A percentile compares a stretch with the other conserved stretches of the same genome.
These are phyloP conservation scores for Aspergillus haitiensis DNA, from an alignment of 495 filamentous ascomycete species.

Conservation along the genomic window DNA sequence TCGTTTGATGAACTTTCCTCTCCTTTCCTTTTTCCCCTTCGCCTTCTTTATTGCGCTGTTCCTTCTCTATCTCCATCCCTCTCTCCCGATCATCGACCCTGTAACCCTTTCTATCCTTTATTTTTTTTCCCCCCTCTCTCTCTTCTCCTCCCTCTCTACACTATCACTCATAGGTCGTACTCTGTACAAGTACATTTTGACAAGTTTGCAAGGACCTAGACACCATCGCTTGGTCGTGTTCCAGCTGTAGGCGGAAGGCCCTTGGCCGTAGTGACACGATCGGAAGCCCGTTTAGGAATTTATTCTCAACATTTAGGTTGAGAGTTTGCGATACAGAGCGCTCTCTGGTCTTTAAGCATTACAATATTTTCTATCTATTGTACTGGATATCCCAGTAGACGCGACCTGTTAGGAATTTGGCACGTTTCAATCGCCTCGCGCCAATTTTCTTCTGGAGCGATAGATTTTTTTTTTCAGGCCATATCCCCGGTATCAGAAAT, in stretches of 20 bases:
- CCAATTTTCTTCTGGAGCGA: slow-evolving; percentile 18
- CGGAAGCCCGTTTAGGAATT: slow-evolving; percentile 32
- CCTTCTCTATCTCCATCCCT: slow-evolving; percentile 10
- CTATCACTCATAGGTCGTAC: slow-evolving; percentile 37
- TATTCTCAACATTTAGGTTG: slow-evolving; percentile 14
- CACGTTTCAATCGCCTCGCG: slow-evolving; percentile 17
- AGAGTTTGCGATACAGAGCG: slow-evolving; percentile 14
- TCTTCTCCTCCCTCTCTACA: slow-evolving; percentile 30
- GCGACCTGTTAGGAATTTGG: slow-evolving; percentile 19
- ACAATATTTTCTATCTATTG: slow-evolving; percentile 19
- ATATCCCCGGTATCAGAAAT: slow-evolving; percentile 20
- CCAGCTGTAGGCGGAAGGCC: slow-evolving; percentile 48
- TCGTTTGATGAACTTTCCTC: slow-evolving; percentile 15
- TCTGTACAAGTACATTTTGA: slow-evolving; percentile 40
- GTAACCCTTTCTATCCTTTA: slow-evolving; percentile 25
- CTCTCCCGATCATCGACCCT: slow-evolving; percentile 22
- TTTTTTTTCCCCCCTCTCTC: slow-evolving; percentile 19
- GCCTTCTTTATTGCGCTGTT: slow-evolving; percentile 13
- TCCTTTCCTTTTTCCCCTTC: slow-evolving; percentile 24
- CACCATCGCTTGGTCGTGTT: slow-evolving; percentile 46
- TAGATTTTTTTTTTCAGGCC: slow-evolving; percentile 12
- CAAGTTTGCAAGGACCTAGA: slow-evolving; percentile 34
- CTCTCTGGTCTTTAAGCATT: slow-evolving; percentile 21
- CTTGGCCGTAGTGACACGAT: slow-evolving; percentile 47
- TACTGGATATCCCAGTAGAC: slow-evolving; percentile 33